Base-by-base conservation (phyloP, 2,329 filamentous ascomycete genomes). In the Ampelomyces quisqualis region DNA sequence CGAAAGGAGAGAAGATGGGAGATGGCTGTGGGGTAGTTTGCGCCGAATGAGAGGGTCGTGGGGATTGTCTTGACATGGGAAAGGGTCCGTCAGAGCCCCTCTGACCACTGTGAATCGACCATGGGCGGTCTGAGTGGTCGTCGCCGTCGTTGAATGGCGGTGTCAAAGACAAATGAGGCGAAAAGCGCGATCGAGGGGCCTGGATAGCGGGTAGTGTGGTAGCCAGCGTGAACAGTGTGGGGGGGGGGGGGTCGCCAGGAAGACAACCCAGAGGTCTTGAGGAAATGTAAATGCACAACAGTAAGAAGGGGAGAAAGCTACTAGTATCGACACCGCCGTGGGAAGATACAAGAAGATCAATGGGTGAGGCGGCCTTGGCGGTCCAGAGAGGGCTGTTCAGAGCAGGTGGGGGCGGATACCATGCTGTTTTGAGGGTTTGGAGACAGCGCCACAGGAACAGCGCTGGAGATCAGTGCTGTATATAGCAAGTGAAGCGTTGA, bases 141-240 rank as follows among this genome's bases (percentile, higher is more conserved):
- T 65, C 59, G 54, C 60, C 60, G 56, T 60, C 49, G 40, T 49
- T 44, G 43, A 65, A 62, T 21, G 60, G 58, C 9, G 62, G 61
- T 43, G 63, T 67, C 41, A 66, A 51, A 13, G 60, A 60, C 7
- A 51, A 56, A 38, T 53, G 49, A 27, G 51, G 50, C 27, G 57
- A 49, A 45, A 62, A 69, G 49, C 57, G 63, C 61, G 50, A 47
- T 58, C 65, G 59, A 37, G 58, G 49, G 43, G 57, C 51, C 40
- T 56, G 58, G 36, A 68, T 42, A 38, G 64, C 58, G 51, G 65
- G 63, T 45, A 68, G 60, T 19, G 59, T 60, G 41, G 67, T 57
- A 62, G 67, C 67, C 67, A 70, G 61, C 34, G 45, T 68, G 67
- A 64, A 53, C 35, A 29, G 18, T 32, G 48, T 20, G 15, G 22